phyloP scores from a whole-genome alignment of 352 stramenopile genomes.

The Phytophthora pluvialis region DNA sequence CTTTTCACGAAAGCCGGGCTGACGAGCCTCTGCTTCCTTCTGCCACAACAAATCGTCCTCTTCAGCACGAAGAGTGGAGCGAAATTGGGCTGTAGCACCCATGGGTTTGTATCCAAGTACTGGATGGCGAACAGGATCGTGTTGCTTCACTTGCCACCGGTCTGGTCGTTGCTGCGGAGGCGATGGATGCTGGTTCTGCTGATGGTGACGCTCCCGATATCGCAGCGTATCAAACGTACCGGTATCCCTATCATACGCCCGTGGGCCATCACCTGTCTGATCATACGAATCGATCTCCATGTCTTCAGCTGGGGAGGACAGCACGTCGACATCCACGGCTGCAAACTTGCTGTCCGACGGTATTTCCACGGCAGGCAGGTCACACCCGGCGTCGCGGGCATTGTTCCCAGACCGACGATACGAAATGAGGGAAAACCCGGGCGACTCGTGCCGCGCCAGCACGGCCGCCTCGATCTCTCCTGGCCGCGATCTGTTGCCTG shows the following conservation, averaged over 20 bases:
- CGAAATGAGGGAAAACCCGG: too few species aligned
- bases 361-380: constrained; percentile 19
- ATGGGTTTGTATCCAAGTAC: too few species aligned
- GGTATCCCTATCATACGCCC: too few species aligned
- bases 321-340: constrained; percentile 5
- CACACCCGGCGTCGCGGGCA: constrained; percentile 6
- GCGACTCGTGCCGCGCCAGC: constrained; percentile 42
- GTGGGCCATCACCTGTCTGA: too few species aligned
- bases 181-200: too few species aligned
- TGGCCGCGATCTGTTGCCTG: background rate
- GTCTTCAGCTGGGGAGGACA: background rate
- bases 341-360: constrained; percentile 9
- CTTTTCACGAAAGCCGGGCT: constrained; percentile 21
- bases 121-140: too few species aligned
- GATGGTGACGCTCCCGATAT: too few species aligned
- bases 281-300: constrained; percentile 12
- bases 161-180: too few species aligned
- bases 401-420: constrained; percentile 40
- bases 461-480: constrained; percentile 26
- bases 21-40: background rate
- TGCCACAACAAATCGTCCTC: constrained; percentile 11
- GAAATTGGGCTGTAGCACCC: background rate
- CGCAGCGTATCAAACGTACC: too few species aligned
- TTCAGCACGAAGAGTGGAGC: too few species aligned
- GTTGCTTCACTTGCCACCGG: too few species aligned